Percentiles rank a stretch among this genome's conserved stretches.
Evolutionary conservation across 495 filamentous ascomycete genomes (phyloP).

Genomic region (Xylona heveae): DNA sequence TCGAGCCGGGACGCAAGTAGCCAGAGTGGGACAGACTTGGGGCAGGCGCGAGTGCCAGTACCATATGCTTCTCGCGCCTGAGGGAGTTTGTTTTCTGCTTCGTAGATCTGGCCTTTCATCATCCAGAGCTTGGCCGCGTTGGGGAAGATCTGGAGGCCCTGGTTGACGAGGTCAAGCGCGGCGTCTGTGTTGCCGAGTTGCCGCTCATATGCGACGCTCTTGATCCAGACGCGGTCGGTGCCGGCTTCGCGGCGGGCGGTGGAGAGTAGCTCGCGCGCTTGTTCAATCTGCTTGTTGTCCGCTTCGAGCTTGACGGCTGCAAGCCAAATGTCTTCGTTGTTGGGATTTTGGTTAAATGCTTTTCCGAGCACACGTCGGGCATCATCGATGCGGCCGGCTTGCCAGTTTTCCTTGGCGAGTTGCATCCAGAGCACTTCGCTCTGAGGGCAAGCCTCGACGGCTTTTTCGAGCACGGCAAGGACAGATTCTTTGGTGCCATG

Average conservation of each 20-base stretch:
- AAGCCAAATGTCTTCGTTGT: slow-evolving; percentile 94
- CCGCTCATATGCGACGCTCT: slow-evolving; percentile 78
- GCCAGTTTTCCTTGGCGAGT: slow-evolving; percentile 84
- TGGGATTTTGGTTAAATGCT: slow-evolving; percentile 82
- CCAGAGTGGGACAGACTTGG: slow-evolving; percentile 71
- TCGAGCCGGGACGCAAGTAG: slow-evolving; percentile 72
- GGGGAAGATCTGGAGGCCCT: slow-evolving; percentile 77
- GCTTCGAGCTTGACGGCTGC: slow-evolving; percentile 89
- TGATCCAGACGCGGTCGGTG: slow-evolving; percentile 93
- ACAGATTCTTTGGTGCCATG: slow-evolving; percentile 72
- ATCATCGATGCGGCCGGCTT: slow-evolving; percentile 63
- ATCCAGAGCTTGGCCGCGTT: slow-evolving; percentile 81
- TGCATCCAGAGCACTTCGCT: slow-evolving; percentile 89
- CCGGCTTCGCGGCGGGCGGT: slow-evolving; percentile 69
- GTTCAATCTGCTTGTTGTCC: slow-evolving; percentile 55
- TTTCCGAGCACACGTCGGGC: slow-evolving; percentile 62
- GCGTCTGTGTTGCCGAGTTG: slow-evolving; percentile 57
- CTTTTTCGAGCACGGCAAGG: slow-evolving; percentile 72
- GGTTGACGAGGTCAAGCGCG: slow-evolving; percentile 66
- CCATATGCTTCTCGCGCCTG: slow-evolving; percentile 84
- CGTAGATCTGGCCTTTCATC: slow-evolving; percentile 97
- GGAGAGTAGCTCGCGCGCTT: slow-evolving; percentile 59
- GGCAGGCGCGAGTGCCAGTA: slow-evolving; percentile 69
- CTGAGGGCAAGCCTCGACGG: slow-evolving; percentile 78
- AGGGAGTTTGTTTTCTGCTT: slow-evolving; percentile 47